Base-by-base conservation (phyloP, 2,329 filamentous ascomycete species). In the Didymella lethalis region DNA sequence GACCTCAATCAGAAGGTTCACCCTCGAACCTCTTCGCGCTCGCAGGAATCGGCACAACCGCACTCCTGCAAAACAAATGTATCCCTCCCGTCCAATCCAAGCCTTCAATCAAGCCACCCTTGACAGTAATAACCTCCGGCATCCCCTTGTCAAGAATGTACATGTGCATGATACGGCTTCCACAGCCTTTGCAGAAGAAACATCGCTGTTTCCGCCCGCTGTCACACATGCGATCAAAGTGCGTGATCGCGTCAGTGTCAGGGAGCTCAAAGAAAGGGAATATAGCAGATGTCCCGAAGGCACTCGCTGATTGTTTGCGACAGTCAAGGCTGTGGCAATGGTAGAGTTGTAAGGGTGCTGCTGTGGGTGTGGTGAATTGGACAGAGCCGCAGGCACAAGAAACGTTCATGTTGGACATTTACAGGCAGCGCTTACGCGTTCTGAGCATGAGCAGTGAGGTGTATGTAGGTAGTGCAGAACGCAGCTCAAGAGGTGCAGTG, bases 251-350 rank as follows among this genome's bases (percentile, higher is more conserved):
- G 6, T 66, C 16, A 72, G 76, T 36, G 76, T 62, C 74, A 0
- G 87, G 85, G 28, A 90, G 77, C 10, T 79, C 72, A 60, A 91
- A 91, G n/a, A 80, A 80, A 1, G 88, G 88, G 66, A 90, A 91
- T 60, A 90, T 89, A 65, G 88, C 88, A 34, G 86, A 88, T 31
- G 87, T 85, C 28, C 88, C 88, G 75, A 89, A 90, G 1, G 88
- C 87, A 7, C 86, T 88, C 53, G 85, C 81, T 29, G 86, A 86
- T 77, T 90, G 88, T 57, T 84, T 82, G 47, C 85, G 84, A 74
- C 89, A 91, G 71, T 88, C 84, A 54, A 80, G 77, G 75, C 89
- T 91, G 77, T 91, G 89, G 77, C 89, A 91, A 71, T 90, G 86
- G 74, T 88, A 91, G 49, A 90, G 78, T n/a, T 84, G 84, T 43